These are phyloP conservation scores for Ceratocystis eucalypticola DNA, from an alignment of 2,329 filamentous ascomycete species.

Conservation along the genomic window DNA sequence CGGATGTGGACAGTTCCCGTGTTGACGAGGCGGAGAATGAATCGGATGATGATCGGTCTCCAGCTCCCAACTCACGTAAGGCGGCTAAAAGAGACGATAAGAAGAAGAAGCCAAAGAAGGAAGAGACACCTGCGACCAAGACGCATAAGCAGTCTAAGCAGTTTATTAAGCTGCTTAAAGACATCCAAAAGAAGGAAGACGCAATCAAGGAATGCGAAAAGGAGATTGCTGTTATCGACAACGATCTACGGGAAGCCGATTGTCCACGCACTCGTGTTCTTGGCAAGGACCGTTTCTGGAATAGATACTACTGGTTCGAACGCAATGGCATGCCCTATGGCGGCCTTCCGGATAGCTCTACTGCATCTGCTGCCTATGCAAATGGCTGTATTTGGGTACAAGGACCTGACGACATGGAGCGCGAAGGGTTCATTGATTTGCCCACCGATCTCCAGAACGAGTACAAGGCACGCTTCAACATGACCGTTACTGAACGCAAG, in stretches of 20 bases:
- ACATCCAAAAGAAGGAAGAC: conserved; percentile 77
- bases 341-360: conserved; percentile 77
- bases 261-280: conserved; percentile 80
- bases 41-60: conserved; percentile 53
- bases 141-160: conserved; percentile 71
- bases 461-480: conserved; percentile 63
- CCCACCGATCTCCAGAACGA: conserved; percentile 55
- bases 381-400: conserved; percentile 96
- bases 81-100: conserved; percentile 41
- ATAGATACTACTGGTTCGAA: conserved; percentile 98
- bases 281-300: conserved; percentile 94
- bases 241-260: conserved; percentile 85
- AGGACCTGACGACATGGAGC: conserved; percentile 79
- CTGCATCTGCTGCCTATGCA: conserved; percentile 72
- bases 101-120: conserved; percentile 51
- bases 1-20: conserved; percentile 48
- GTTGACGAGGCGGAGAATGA: conserved; percentile 37
- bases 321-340: conserved; percentile 95
- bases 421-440: conserved; percentile 73
- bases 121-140: conserved; percentile 50
- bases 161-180: conserved; percentile 73
- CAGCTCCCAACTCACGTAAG: conserved; percentile 22
- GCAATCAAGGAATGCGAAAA: conserved; percentile 70
- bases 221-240: conserved; percentile 72
- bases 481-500: conserved; percentile 78